A percentile compares a stretch with the other conserved stretches of the same genome.
These are phyloP conservation scores for Hymenoscyphus fructigenus DNA, from an alignment of 2,329 filamentous ascomycete genomes.

Conservation along the genomic window DNA sequence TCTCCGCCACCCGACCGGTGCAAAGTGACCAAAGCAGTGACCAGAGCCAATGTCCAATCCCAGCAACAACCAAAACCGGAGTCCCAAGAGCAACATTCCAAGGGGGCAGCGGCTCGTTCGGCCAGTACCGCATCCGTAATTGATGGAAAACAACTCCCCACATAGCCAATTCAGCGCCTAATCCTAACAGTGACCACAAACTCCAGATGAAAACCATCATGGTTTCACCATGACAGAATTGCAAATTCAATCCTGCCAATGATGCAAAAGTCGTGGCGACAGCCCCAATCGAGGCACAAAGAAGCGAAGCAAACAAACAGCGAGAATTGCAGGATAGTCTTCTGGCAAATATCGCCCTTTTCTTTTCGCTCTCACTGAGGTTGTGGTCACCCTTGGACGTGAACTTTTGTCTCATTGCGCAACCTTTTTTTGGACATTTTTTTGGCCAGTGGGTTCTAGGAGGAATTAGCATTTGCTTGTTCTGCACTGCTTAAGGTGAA, in stretches of 20 bases:
- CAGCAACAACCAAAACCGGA: neutral
- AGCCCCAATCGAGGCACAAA: neutral
- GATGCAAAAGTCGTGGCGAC: constrained; percentile 48
- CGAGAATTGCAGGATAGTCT: neutral
- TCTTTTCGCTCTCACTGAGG: too few relatives aligned
- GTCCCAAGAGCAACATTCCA: constrained; percentile 8
- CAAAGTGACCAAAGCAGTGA: neutral
- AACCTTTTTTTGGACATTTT: neutral
- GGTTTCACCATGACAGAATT: constrained; percentile 57
- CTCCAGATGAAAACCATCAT: constrained; percentile 43
- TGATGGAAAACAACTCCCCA: constrained; percentile 51
- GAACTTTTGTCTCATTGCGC: neutral
- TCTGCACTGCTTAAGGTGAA: neutral
- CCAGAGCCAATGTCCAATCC: neutral
- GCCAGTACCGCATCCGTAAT: neutral
- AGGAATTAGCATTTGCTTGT: neutral
- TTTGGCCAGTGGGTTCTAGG: neutral
- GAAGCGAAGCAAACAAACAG: neutral
- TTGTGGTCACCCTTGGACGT: too few relatives aligned
- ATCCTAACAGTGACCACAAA: constrained; percentile 48
- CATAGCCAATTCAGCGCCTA: constrained; percentile 57
- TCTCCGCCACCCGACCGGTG: neutral
- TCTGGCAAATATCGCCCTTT: neutral
- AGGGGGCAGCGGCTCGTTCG: neutral
- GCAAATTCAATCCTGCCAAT: constrained; percentile 35